Percentiles rank a stretch among this genome's conserved stretches.
phyloP scores from a whole-genome alignment of 441 rosid genomes.

The Gossypium gossypioides region DNA sequence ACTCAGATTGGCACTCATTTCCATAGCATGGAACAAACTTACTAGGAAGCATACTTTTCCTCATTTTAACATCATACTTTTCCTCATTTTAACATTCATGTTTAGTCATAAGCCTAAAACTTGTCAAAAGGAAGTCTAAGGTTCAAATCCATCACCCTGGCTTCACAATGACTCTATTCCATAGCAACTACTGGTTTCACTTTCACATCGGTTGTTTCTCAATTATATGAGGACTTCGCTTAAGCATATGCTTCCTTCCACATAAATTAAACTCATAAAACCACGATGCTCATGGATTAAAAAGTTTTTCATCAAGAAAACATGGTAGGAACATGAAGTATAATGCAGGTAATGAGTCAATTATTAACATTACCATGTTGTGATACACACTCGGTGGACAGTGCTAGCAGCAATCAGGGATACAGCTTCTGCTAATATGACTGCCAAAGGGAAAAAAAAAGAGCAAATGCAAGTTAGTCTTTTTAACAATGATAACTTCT shows the following conservation, averaged over 20 bases:
- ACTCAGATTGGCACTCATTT: not conserved
- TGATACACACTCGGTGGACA: conserved; percentile 75
- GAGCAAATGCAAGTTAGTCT: not conserved
- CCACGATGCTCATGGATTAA: not conserved
- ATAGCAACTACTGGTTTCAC: not conserved
- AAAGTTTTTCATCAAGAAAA: not conserved
- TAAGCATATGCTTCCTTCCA: not conserved
- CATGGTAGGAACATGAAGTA: not conserved
- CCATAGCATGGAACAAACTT: not conserved
- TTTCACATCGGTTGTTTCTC: not conserved
- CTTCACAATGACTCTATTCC: not conserved
- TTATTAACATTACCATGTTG: conserved; percentile 55
- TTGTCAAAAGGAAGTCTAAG: not conserved
- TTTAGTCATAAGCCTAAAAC: not conserved
- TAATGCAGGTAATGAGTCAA: not conserved
- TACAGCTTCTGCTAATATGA: conserved; percentile 56
- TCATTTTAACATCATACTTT: not conserved
- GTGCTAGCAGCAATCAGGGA: conserved; percentile 74
- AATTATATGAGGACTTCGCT: not conserved
- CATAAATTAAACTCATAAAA: not conserved
- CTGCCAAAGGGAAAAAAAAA: conserved; percentile 30
- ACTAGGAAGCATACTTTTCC: not conserved
- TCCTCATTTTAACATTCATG: not conserved
- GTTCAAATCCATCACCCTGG: not conserved
- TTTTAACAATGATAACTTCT: not conserved